A percentile compares a stretch with the other conserved stretches of the same genome.
These are phyloP conservation scores for Irpex rosettiformis DNA, from an alignment of 1,284 basidiomycete genomes.

Conservation along the genomic window DNA sequence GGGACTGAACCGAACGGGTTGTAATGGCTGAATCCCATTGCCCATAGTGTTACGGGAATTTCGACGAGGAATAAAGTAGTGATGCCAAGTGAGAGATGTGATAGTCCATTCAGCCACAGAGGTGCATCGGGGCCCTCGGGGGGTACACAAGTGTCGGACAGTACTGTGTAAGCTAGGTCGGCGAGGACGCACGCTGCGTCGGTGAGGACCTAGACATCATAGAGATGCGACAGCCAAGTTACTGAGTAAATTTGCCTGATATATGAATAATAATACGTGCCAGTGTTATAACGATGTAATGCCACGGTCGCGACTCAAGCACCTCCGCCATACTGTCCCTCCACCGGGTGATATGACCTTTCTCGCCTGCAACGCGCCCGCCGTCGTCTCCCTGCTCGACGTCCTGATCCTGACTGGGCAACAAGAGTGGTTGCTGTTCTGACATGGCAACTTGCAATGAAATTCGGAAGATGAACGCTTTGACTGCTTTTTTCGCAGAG, in stretches of 20 bases:
- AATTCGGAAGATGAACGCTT: background rate
- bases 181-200: constrained; percentile 66
- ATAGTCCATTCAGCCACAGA: constrained; percentile 58
- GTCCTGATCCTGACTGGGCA: constrained; percentile 23
- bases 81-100: constrained; percentile 62
- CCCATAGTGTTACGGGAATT: constrained; percentile 67
- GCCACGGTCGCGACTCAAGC: constrained; percentile 52
- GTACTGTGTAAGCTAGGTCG: constrained; percentile 66
- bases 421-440: constrained; percentile 56
- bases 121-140: constrained; percentile 41
- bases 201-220: constrained; percentile 48
- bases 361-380: constrained; percentile 10
- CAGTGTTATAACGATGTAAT: constrained; percentile 59
- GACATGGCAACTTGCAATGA: constrained; percentile 30
- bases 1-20: constrained; percentile 49
- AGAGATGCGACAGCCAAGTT: background rate
- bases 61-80: constrained; percentile 72
- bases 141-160: constrained; percentile 48
- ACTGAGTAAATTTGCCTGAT: constrained; percentile 10
- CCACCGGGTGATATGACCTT: constrained; percentile 21
- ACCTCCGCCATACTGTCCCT: constrained; percentile 40
- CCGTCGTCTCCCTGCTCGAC: constrained; percentile 15
- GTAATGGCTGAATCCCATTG: constrained; percentile 56
- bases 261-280: constrained; percentile 35
- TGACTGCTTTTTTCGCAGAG: background rate